Base-by-base conservation (phyloP, 495 filamentous ascomycete species). In the Penicillium egyptiacum region DNA sequence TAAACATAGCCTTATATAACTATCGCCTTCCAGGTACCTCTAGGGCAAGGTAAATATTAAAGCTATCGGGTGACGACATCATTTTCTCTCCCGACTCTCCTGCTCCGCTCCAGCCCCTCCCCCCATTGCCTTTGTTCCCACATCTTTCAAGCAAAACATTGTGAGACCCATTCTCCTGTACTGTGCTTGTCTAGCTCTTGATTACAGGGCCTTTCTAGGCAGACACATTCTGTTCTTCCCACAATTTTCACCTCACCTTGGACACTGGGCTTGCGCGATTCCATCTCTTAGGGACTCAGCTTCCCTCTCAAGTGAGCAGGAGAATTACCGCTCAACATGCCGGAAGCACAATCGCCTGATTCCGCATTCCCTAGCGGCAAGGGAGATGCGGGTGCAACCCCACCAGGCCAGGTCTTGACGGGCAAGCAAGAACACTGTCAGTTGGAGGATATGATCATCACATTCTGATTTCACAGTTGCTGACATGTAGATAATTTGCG, bases 371-470 rank as follows among this genome's bases (percentile, higher is more conserved):
- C 51, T 41, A 58, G 41, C 41, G 55, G 57, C 30, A 50, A 53
- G 40, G 49, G 35, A 42, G 45, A 51, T 47, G 49, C 1, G 16
- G 55, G 22, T 12, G 26, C 68, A 10, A 70, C 76, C 48, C 75
- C 79, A 22, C 75, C 77, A 31, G 59, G 77, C 20, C 78, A 83
- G 20, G 78, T 87, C 56, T 74, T 98, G 60, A 96, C 92, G 2
- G 94, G 94, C 55, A 98, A 96, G 74, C 95, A 98, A 81, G 94
- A 98, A 72, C 95, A 98, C 70, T 98, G 92, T 97, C 72, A 56
- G 86, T 50, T 20, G 17, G 37, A 26, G 16, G 8, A 22, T 4
- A 25, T 22, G 11, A 14, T 26, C n/a, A 26, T 46, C 33, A 19
- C 43, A 47, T 19, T 12, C 26, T 33, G 44, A 19, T 35, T 23